Conservation (phyloP, 352 stramenopile genomes). For the Pythium myriotylum region DNA sequence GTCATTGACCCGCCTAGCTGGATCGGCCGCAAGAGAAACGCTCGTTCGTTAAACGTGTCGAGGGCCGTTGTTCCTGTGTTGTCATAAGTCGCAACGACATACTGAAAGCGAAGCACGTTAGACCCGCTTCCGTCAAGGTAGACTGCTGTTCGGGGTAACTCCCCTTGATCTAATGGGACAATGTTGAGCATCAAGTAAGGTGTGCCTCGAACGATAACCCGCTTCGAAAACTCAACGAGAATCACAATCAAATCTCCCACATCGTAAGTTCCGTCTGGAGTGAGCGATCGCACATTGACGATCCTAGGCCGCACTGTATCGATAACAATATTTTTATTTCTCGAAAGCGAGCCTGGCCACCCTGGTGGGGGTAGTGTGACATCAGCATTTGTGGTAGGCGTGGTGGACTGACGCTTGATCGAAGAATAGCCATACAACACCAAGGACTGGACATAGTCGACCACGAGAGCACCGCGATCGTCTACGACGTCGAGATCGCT, state of each 20-base stretch:
- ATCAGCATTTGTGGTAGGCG: constrained; percentile 44
- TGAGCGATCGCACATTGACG: constrained; percentile 40
- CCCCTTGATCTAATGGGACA: background rate
- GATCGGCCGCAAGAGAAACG: constrained; percentile 51
- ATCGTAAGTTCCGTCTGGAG: constrained; percentile 64
- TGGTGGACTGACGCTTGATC: constrained; percentile 56
- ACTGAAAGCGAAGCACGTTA: constrained; percentile 50
- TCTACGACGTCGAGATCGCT: constrained; percentile 50
- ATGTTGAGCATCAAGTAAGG: constrained; percentile 65
- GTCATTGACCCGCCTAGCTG: constrained; percentile 31
- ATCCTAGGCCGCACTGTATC: constrained; percentile 54
- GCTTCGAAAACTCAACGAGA: constrained; percentile 55
- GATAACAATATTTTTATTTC: constrained; percentile 40
- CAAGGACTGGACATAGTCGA: constrained; percentile 59
- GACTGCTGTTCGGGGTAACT: constrained; percentile 39
- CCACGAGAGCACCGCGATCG: constrained; percentile 38
- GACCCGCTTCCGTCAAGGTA: constrained; percentile 58
- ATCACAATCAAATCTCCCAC: constrained; percentile 55
- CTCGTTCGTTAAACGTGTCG: constrained; percentile 40
- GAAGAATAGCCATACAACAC: constrained; percentile 30
- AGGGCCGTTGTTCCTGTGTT: constrained; percentile 45
- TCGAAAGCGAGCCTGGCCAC: constrained; percentile 46
- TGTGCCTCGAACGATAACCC: constrained; percentile 43
- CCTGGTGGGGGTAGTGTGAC: constrained; percentile 51
- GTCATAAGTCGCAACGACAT: constrained; percentile 41